Evolutionary conservation across 768 basidiomycete species (phyloP).

Genomic region (Serendipita sp.): DNA sequence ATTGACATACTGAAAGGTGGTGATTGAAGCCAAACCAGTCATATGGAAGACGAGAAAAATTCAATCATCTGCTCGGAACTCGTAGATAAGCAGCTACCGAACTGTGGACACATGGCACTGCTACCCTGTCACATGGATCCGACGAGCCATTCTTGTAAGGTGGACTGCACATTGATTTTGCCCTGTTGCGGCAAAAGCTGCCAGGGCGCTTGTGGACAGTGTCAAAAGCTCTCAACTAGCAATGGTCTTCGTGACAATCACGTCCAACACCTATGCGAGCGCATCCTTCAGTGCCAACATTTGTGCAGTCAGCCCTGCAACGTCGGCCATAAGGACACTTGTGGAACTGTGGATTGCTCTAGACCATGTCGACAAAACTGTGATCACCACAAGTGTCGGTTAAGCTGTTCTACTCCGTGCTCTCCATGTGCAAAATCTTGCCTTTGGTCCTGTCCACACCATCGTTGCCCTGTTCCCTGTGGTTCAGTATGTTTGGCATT

Average conservation of each 20-base stretch:
- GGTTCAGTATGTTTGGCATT: conserved; percentile 36
- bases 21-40: conserved; percentile 20
- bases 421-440: conserved; percentile 48
- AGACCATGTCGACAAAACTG: conserved; percentile 39
- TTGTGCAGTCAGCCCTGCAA: conserved; percentile 30
- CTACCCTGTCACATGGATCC: conserved; percentile 35
- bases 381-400: conserved; percentile 32
- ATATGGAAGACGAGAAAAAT: conserved; percentile 28
- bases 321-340: conserved; percentile 28
- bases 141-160: conserved; percentile 22
- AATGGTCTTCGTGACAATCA: conserved; percentile 21
- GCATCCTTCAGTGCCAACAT: conserved; percentile 39
- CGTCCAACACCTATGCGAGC: conserved; percentile 31
- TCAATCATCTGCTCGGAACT: conserved; percentile 25
- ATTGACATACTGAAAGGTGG: background rate
- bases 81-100: conserved; percentile 28
- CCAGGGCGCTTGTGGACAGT: conserved; percentile 30
- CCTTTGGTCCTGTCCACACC: conserved; percentile 41
- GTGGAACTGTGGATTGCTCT: conserved; percentile 28
- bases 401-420: conserved; percentile 35
- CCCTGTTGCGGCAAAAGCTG: conserved; percentile 39
- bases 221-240: conserved; percentile 21
- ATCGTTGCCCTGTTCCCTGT: conserved; percentile 43
- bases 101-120: conserved; percentile 35
- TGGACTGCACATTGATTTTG: conserved; percentile 29